A percentile compares a stretch with the other conserved stretches of the same genome.
phyloP scores from a whole-genome alignment of 1,284 basidiomycete genomes.

The Tremellales sp. region DNA sequence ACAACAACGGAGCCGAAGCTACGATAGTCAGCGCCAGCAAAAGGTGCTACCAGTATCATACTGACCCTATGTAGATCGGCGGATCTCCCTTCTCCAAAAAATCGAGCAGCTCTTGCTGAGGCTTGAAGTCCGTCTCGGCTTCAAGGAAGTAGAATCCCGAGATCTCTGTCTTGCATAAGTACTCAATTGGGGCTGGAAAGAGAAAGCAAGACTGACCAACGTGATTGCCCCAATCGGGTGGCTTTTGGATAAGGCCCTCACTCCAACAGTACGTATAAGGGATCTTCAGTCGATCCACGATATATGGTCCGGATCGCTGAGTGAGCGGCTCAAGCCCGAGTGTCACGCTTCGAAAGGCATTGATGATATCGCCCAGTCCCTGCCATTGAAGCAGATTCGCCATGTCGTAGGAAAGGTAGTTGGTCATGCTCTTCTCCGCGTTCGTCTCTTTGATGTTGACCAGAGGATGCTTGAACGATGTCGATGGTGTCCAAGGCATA shows the following conservation, averaged over 20 bases:
- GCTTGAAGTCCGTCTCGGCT: slow-evolving; percentile 53
- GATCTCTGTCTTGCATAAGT: slow-evolving; percentile 51
- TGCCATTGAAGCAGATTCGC: slow-evolving; percentile 52
- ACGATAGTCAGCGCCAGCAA: neutral
- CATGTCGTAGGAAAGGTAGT: slow-evolving; percentile 58
- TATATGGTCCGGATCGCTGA: slow-evolving; percentile 54
- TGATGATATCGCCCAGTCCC: slow-evolving; percentile 60
- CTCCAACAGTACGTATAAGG: slow-evolving; percentile 71
- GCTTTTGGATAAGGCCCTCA: slow-evolving; percentile 60
- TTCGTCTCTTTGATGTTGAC: slow-evolving; percentile 58
- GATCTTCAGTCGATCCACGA: slow-evolving; percentile 58
- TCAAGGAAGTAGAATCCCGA: slow-evolving; percentile 65
- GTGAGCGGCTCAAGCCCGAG: slow-evolving; percentile 56
- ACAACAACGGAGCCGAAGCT: slow-evolving; percentile 65
- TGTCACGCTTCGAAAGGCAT: slow-evolving; percentile 56
- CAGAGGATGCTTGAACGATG: slow-evolving; percentile 61
- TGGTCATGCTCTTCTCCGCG: slow-evolving; percentile 55
- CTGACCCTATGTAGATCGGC: slow-evolving; percentile 60
- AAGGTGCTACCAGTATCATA: neutral
- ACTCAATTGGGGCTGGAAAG: neutral
- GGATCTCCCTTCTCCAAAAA: slow-evolving; percentile 57
- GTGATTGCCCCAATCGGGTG: slow-evolving; percentile 60
- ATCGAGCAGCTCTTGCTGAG: slow-evolving; percentile 51
- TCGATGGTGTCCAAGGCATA: slow-evolving; percentile 67
- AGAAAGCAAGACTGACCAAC: slow-evolving; percentile 51